Evolutionary conservation across 768 basidiomycete genomes (phyloP), one percentile per base, ranked within the genome.

Genomic region (Favolaschia claudopus): DNA sequence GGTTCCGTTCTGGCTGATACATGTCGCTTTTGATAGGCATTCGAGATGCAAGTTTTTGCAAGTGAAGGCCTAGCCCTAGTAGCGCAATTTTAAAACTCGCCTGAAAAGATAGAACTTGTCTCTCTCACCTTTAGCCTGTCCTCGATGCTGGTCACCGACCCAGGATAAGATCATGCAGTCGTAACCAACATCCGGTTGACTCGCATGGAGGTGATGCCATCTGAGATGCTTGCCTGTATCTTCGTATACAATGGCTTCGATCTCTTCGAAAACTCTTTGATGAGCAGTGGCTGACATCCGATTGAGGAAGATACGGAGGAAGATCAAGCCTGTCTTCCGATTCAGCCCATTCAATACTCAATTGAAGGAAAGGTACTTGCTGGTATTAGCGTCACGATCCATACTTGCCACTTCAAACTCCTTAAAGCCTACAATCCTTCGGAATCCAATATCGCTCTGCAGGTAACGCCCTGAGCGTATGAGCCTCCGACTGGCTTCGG

Each of bases 11-110:
- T 3, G 64, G 67, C 33, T 73, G 42, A 58, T 70, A 67, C 2
- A 73, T 52, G 33, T 73, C 67, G 7, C 9, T 32, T 32, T 58
- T 57, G 12, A 19, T 13, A 0, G 33, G 32, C 32, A 55, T 28
- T n/a, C 19, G 10, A 10, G 57, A 44, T 0, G 61, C 59, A 7
- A 63, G 40, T 1, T 32, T 32, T 32, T 70, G 50, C 10, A 70
- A 52, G 63, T 69, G 58, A 4, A 70, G 63, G 0, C 72, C 71
- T 3, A 73, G 45, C 8, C 68, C 70, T 72, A n/a, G n/a, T n/a
- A n/a, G n/a, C n/a, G n/a, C n/a, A n/a, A n/a, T n/a, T n/a, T n/a
- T n/a, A n/a, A n/a, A n/a, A n/a, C n/a, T n/a, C n/a, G n/a, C n/a
- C n/a, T n/a, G n/a, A n/a, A n/a, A n/a, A n/a, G n/a, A n/a, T n/a